Evolutionary conservation across 2,329 filamentous ascomycete genomes (phyloP), one percentile per base, ranked within the genome.

Genomic region (Epichloe hybrida): DNA sequence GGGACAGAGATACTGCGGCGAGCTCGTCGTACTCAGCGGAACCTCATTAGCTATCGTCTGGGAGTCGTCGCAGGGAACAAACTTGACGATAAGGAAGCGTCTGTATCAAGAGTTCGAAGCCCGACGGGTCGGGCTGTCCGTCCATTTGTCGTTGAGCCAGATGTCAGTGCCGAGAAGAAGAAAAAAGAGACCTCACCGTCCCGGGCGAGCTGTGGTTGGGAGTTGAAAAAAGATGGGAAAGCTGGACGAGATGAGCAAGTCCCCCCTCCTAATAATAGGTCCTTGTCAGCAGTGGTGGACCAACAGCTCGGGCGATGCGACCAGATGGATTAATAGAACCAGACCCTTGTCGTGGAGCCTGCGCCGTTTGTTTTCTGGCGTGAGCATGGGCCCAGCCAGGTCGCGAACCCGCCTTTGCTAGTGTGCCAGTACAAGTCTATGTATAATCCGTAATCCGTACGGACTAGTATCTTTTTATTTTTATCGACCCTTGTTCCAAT

Each of bases 21-120:
- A 50, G 48, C 51, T 52, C 38, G 12, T 41, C 4, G 49, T 42
- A 20, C 39, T 48, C 21, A 35, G 39, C 44, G 48, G 35, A 43
- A 40, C 38, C 39, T 50, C 48, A 41, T 52, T 41, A 48, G 44
- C 36, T 6, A n/a, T 44, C 21, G 46, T 38, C 7, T 20, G 31
- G 45, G 45, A 34, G n/a, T 46, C 49, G 35, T 43, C 41, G 48
- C 48, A 35, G 20, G 48, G 40, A 38, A 35, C 40, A 37, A 34
- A 48, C 17, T 20, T 15, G 23, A 38, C 38, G 46, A 20, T 42
- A 40, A 38, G 40, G 34, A 20, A 44, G 17, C 15, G 38, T 35
- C 31, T 42, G 40, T 27, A 17, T 21, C 40, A 42, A 42, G n/a
- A 42, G 40, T 42, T 20, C 6, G 17, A 20, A 20, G 40, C 40